Base-by-base conservation (phyloP, 805 yeast genomes). In the Metschnikowia reukaufii region DNA sequence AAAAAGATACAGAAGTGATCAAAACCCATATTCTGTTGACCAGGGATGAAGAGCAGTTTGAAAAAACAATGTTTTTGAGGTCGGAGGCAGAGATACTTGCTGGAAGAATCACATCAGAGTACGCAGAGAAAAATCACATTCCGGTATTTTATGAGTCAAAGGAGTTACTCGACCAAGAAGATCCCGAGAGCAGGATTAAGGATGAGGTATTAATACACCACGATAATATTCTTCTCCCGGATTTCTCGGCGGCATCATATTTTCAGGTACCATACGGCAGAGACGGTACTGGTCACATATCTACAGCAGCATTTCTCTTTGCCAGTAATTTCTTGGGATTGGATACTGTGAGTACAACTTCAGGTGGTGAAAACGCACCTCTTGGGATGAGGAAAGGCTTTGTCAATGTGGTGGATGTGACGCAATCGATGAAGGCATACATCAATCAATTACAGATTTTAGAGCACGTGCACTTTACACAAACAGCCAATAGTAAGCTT, bases 401-500 rank as follows among this genome's bases (percentile, higher is more conserved):
- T 42, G 68, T 63, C 12, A 52, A 61, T 9, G 47, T 71, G 13
- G 40, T 54, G 8, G 54, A 60, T 27, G 63, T 64, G 2, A 47
- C 62, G 15, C 48, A 51, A 10, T 52, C 57, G 17, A 55, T 61
- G 52, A 67, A 61, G 48, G 55, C 61, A 15, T 49, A 67, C 43
- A 29, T 67, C 31, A 67, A 71, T 55, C 74, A 72, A 54, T 60
- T 70, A 42, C 79, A 74, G 49, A 45, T 74, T 0, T 44, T 73
- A 47, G 62, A 53, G 47, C 64, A 50, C 45, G 52, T 57, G 27
- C 74, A 56, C 56, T 35, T 43, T 44, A 51, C 47, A 23, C 53
- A 29, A 19, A 36, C 49, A 23, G 39, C 37, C 20, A 39, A 39
- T 21, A 34, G 39, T 8, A 42, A 40, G 5, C 47, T 54, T n/a